Evolutionary conservation across 352 stramenopile species (phyloP), one percentile per base, ranked within the genome.

Genomic region (Thraustotheca clavata): DNA sequence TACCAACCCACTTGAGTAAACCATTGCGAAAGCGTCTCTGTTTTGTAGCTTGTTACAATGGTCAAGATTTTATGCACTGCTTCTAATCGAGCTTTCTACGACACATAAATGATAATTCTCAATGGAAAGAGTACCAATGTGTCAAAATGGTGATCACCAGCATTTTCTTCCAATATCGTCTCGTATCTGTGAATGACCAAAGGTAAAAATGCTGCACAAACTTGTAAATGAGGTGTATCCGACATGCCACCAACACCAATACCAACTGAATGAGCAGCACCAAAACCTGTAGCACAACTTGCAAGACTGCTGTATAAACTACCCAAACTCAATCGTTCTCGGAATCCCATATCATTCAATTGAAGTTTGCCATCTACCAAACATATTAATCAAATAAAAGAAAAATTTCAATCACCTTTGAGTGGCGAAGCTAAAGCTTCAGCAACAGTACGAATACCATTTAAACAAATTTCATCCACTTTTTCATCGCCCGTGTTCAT

Each of bases 141-240:
- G 29, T 86, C 77, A 35, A 90, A 90, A 68, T 86, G 84, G 16
- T 73, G 70, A 46, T 90, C 80, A 38, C 79, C 80, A 26, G 72
- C 71, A 49, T 90, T 90, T 36, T 90, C 80, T 6, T 60, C 67
- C 4, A 71, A 68, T 27, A 90, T 59, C 29, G 74, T 60, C 1
- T 68, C 54, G 62, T 88, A 90, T 16, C 70, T 69, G 35, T 87
- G 74, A 29, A 90, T 77, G n/a, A 90, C 79, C 46, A 86, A 83
- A 2, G 80, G 80, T 22, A 88, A 46, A 52, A 90, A 86, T 9
- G 73, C 73, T 4, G 80, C 73, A 2, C 73, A 72, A 0, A 88
- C 70, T 22, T 90, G 80, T 9, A 71, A 50, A 62, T 90, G 77
- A 11, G 80, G 80, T 3, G 87, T 61, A 54, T 88, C 80, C 22